These are phyloP conservation scores for Aspergillus unguis DNA, from an alignment of 2,329 filamentous ascomycete genomes.

Conservation along the genomic window DNA sequence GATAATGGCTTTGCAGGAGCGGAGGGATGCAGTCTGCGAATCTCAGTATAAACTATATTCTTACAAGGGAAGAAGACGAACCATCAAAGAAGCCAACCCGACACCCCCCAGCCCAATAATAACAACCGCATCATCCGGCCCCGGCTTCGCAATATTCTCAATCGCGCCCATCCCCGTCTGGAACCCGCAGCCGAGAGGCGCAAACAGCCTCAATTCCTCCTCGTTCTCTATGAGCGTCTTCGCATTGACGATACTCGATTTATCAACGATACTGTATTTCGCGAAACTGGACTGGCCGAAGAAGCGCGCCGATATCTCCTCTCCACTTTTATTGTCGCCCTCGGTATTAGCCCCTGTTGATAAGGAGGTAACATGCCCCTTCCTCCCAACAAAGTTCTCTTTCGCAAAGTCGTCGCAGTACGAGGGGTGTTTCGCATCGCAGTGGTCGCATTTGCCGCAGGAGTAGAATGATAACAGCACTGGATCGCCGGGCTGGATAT, in stretches of 20 bases:
- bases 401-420: constrained; percentile 25
- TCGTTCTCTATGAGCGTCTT: constrained; percentile 18
- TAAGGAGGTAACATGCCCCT: neutral
- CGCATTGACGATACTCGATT: constrained; percentile 12
- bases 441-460: constrained; percentile 33
- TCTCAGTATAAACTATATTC: neutral
- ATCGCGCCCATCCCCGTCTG: constrained; percentile 35
- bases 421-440: constrained; percentile 24
- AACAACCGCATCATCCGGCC: constrained; percentile 36
- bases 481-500: constrained; percentile 17
- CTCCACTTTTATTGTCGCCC: neutral
- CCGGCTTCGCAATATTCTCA: constrained; percentile 39
- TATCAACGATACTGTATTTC: constrained; percentile 20
- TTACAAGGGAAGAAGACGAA: neutral
- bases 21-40: constrained; percentile 41
- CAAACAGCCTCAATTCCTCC: constrained; percentile 21
- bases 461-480: constrained; percentile 36
- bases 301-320: constrained; percentile 14
- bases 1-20: constrained; percentile 37
- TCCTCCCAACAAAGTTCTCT: constrained; percentile 13
- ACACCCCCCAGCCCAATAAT: constrained; percentile 48
- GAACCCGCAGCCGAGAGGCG: constrained; percentile 30
- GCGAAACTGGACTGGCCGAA: constrained; percentile 33
- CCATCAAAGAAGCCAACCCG: constrained; percentile 48
- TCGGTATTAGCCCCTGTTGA: neutral